Conservation (phyloP, 2,329 filamentous ascomycete species). For the Paecilomyces fulvus region DNA sequence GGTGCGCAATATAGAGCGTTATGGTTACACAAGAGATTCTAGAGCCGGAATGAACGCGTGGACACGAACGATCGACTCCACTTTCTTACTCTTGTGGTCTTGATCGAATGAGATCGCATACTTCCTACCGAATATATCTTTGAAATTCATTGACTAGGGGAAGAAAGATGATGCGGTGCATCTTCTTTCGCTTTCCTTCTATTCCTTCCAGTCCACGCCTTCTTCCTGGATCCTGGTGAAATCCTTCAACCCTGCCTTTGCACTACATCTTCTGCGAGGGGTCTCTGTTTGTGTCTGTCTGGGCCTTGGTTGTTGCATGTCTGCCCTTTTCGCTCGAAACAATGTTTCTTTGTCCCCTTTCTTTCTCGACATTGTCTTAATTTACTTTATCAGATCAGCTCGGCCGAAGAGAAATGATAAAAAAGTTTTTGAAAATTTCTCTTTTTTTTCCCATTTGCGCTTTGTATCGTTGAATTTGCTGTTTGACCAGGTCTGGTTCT, state of each 20-base stretch:
- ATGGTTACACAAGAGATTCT: background rate
- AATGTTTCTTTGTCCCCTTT: background rate
- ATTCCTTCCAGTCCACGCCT: background rate
- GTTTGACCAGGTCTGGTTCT: background rate
- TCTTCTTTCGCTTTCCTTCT: background rate
- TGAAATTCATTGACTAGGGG: background rate
- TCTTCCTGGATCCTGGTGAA: background rate
- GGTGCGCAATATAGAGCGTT: background rate
- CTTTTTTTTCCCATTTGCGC: conserved; percentile 2
- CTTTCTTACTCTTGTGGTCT: background rate
- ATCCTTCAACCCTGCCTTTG: background rate
- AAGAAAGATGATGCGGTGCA: background rate
- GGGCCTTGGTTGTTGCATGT: background rate
- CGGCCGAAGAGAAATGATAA: background rate
- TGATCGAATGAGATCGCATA: background rate
- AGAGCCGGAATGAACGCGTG: background rate
- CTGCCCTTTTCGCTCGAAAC: conserved; percentile 1
- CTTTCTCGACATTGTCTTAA: conserved; percentile 1
- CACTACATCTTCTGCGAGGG: background rate
- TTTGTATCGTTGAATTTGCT: conserved; percentile 3
- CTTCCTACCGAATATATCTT: background rate
- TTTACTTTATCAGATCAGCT: background rate
- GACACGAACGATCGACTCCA: background rate
- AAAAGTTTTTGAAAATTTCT: conserved; percentile 1
- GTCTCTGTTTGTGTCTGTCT: background rate